Conservation (phyloP, 345 rosid genomes). For the thale cress (Arabidopsis thaliana) region TAIR10.1 NC_003071.7:12769501-12770000, state of each 20-base stretch:
- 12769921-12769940: conserved; percentile 12
- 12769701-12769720: background rate
- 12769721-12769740: background rate
- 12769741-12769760: background rate
- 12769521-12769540: conserved; percentile 94
- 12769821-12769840: background rate
- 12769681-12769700: background rate
- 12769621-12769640: conserved; percentile 90
- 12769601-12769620: conserved; percentile 86
- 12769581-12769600: conserved; percentile 95
- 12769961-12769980: background rate
- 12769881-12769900: conserved; percentile 95
- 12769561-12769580: conserved; percentile 98
- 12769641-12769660: conserved; percentile 87
- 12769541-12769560: conserved; percentile 97
- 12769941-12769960: conserved; percentile 4
- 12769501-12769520: conserved; percentile 95
- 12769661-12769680: conserved; percentile 53
- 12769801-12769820: background rate
- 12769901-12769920: conserved; percentile 87
- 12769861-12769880: conserved; percentile 7
- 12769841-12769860: background rate
- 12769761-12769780: conserved; percentile 5
- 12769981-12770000: background rate
- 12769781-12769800: background rate